Evolutionary conservation across 2,329 filamentous ascomycete species (phyloP).

Genomic region (Calonectria hongkongensis): DNA sequence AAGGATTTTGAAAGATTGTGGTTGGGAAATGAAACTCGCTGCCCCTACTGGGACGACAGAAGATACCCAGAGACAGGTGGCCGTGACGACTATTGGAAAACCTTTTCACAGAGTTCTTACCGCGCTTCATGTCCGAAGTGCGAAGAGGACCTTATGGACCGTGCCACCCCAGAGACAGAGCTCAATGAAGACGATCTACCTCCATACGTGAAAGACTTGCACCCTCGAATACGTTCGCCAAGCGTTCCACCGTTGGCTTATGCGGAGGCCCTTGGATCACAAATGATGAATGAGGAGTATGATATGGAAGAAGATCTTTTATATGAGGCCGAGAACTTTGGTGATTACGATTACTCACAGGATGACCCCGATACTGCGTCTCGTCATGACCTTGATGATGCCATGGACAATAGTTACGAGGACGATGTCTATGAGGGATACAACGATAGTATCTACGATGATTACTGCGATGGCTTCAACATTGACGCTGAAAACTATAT

Average conservation of each 20-base stretch:
- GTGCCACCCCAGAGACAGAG: not conserved
- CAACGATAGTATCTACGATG: too few species aligned
- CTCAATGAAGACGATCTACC: not conserved
- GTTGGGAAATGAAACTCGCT: slow-evolving; percentile 29
- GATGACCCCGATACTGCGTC: not conserved
- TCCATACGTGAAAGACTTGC: not conserved
- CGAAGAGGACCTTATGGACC: not conserved
- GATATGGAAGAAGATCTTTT: not conserved
- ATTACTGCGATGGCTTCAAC: too few species aligned
- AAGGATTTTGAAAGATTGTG: slow-evolving; percentile 43
- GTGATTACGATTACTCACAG: not conserved
- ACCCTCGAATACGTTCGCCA: not conserved
- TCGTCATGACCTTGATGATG: not conserved
- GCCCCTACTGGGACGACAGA: slow-evolving; percentile 42
- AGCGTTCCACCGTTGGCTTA: not conserved
- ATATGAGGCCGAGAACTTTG: not conserved
- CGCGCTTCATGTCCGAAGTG: not conserved
- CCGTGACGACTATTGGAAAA: slow-evolving; percentile 1
- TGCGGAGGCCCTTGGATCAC: not conserved
- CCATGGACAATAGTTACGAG: too few species aligned
- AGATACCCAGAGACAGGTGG: slow-evolving; percentile 30
- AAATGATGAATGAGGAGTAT: not conserved
- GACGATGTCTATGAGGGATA: too few species aligned
- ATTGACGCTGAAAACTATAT: too few species aligned
- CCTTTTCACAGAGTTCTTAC: not conserved